phyloP scores from a whole-genome alignment of 1,139 yeast species.

The Lodderomyces elongisporus region DNA sequence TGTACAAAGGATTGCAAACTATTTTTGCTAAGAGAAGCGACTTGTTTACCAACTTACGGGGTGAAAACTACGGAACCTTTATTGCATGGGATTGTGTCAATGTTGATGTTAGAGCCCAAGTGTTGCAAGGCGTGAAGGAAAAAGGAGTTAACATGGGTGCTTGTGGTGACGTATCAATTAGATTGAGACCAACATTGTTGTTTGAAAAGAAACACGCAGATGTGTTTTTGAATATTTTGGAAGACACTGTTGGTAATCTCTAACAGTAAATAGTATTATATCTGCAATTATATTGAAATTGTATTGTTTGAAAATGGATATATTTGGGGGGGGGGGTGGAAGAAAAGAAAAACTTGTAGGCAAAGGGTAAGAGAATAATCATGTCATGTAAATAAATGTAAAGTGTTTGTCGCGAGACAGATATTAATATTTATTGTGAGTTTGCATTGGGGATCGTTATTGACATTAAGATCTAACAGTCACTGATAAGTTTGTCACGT shows the following conservation, averaged over 20 bases:
- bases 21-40: slow-evolving; percentile 43
- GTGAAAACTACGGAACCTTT: slow-evolving; percentile 64
- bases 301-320: too few species aligned
- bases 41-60: slow-evolving; percentile 52
- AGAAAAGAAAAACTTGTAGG: too few species aligned
- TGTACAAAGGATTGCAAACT: slow-evolving; percentile 42
- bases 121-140: slow-evolving; percentile 45
- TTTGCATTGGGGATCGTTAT: too few species aligned
- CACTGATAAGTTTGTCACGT: too few species aligned
- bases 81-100: slow-evolving; percentile 67
- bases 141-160: slow-evolving; percentile 71
- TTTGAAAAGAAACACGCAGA: slow-evolving; percentile 68
- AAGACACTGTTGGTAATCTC: slow-evolving; percentile 20
- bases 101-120: slow-evolving; percentile 44
- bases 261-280: too few species aligned
- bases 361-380: too few species aligned
- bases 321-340: too few species aligned
- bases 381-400: too few species aligned
- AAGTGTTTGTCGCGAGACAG: too few species aligned
- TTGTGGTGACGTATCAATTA: slow-evolving; percentile 59
- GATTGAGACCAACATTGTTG: slow-evolving; percentile 68
- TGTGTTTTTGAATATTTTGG: slow-evolving; percentile 45
- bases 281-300: too few species aligned
- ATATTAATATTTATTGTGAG: too few species aligned
- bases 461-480: too few species aligned